A percentile compares a stretch with the other conserved stretches of the same genome.
These are phyloP conservation scores for Lactarius quietus DNA, from an alignment of 768 basidiomycete genomes.

Conservation along the genomic window DNA sequence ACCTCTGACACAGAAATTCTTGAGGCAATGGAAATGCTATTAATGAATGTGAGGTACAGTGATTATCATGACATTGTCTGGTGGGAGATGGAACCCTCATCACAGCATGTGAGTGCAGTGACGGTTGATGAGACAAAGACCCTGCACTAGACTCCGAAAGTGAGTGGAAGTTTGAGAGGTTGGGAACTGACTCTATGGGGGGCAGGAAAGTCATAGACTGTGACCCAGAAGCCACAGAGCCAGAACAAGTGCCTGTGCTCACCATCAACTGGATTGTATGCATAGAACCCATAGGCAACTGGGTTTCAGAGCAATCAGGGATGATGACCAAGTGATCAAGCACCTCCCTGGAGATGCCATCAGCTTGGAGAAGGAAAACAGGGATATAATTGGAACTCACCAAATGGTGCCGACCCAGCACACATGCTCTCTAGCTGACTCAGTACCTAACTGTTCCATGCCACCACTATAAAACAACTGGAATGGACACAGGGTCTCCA, in stretches of 20 bases:
- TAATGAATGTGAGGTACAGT: too few species aligned
- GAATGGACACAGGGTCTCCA: slow-evolving; percentile 83
- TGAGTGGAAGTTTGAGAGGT: slow-evolving; percentile 60
- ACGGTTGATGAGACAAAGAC: slow-evolving; percentile 41
- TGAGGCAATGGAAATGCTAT: too few species aligned
- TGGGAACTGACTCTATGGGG: slow-evolving; percentile 64
- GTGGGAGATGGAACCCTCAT: slow-evolving; percentile 66
- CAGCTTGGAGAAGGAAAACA: background rate
- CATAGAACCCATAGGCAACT: slow-evolving; percentile 57
- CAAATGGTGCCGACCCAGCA: slow-evolving; percentile 91
- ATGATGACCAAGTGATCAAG: slow-evolving; percentile 60
- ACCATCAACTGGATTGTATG: slow-evolving; percentile 60
- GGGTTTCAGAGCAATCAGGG: slow-evolving; percentile 45
- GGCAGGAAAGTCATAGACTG: slow-evolving; percentile 77
- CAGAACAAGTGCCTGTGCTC: slow-evolving; percentile 41
- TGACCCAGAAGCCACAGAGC: slow-evolving; percentile 61
- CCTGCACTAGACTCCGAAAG: slow-evolving; percentile 43
- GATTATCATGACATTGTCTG: too few species aligned
- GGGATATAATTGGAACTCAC: slow-evolving; percentile 40
- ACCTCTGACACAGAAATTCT: too few species aligned
- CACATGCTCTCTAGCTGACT: slow-evolving; percentile 80
- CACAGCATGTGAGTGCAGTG: slow-evolving; percentile 64
- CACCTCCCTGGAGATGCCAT: slow-evolving; percentile 58
- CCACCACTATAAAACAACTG: slow-evolving; percentile 89
- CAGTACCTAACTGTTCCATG: slow-evolving; percentile 80